Base-by-base conservation (phyloP, 768 basidiomycete species). In the Suillus discolor region DNA sequence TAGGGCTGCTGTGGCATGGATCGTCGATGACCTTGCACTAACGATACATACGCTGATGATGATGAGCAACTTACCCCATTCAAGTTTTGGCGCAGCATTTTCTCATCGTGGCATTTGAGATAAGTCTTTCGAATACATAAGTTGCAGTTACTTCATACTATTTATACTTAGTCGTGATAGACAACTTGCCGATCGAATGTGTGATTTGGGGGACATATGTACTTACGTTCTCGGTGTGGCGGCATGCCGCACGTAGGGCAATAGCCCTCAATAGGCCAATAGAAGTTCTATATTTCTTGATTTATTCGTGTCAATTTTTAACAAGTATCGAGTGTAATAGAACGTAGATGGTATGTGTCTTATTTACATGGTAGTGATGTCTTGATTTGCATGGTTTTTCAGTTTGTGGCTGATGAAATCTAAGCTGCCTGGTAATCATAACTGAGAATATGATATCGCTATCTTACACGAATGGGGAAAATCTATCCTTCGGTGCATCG, bases 61-160 rank as follows among this genome's bases (percentile, higher is more conserved):
- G 42, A 62, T 61, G 49, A 44, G 54, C 31, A 34, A 69, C 76
- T 65, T 63, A 68, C 75, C 60, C 75, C 76, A 28, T 70, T 59
- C 65, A 74, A 47, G n/a, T n/a, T 47, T 44, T 36, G 47, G 12
- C 28, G 62, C 12, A 18, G 20, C 23, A 31, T 38, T 34, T 57
- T 15, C 11, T 57, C 23, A 23, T n/a, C 15, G 8, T 57, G n/a
- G 34, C 36, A 13, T 23, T 57, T 15, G 38, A 39, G 23, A 25
- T 20, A 18, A n/a, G 23, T n/a, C 15, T 57, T 34, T n/a, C 54
- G 16, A 15, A 57, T 57, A 7, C 11, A 47, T 47, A n/a, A 47
- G 11, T 18, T 7, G 16, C 42, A 44, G 42, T 44, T 20, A 6
- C 2, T 2, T 34, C 31, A 34, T 36, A 13, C 3, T n/a, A 36